Evolutionary conservation across 306 rosid species (phyloP), one percentile per base, ranked within the genome.

Genomic region (Lathyrus sativus): DNA sequence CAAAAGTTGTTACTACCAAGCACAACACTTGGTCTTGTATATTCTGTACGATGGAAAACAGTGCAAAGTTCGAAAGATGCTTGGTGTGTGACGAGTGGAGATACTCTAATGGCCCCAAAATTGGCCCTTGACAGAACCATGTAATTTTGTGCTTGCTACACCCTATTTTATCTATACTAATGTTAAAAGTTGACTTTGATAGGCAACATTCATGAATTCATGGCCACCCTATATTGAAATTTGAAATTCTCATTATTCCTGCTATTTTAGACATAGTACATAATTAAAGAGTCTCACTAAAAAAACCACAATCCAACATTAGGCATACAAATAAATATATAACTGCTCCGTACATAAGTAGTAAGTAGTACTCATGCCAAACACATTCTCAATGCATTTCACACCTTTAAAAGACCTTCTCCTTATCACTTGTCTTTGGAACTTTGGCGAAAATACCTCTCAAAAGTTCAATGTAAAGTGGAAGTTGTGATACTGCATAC

Each of bases 11-110:
- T n/a, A n/a, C n/a, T n/a, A n/a, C n/a, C n/a, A n/a, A n/a, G n/a
- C n/a, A n/a, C n/a, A n/a, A n/a, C n/a, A 73, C 70, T 42, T 84
- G 50, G 98, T 70, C 84, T 19, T 89, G 95, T 69, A 81, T 80
- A 65, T 87, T 89, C 79, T 89, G 88, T 79, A 85, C 88, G 14
- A 55, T 92, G 81, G 97, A 81, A 67, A 89, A 84, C 83, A 59
- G 73, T 73, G 86, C 85, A 85, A 79, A 77, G 82, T 53, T 85
- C 4, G 90, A 87, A 33, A 89, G 87, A 80, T 87, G 87, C 64
- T 79, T 82, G 39, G 95, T 24, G 26, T 24, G 26, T 24, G 26
- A 24, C 26, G 3, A 24, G 26, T 24, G 26, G 26, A 24, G 26
- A 24, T 1, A 24, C 26, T 24, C 26, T 24, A 24, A 24, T 24